These are phyloP conservation scores for Neurospora tetraspora DNA, from an alignment of 495 filamentous ascomycete genomes.

Conservation along the genomic window DNA sequence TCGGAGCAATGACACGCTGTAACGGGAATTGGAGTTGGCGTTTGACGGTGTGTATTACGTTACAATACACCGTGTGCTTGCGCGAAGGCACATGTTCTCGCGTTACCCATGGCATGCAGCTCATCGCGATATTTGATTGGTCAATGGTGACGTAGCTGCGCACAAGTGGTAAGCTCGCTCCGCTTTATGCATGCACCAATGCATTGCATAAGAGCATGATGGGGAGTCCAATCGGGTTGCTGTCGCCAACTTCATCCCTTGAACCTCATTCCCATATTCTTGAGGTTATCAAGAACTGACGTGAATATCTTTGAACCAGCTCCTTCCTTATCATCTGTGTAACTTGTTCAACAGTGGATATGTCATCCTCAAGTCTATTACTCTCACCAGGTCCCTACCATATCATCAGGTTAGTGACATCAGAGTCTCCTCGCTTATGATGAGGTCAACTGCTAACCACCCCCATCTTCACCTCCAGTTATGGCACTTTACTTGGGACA, in stretches of 20 bases:
- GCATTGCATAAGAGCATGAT: neutral
- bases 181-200: neutral
- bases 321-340: neutral
- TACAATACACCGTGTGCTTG: neutral
- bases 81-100: constrained; percentile 24
- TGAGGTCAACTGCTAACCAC: neutral
- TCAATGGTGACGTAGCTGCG: neutral
- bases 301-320: neutral
- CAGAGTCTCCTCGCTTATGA: neutral
- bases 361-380: constrained; percentile 28
- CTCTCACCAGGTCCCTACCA: constrained; percentile 64
- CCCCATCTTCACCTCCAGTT: constrained; percentile 36
- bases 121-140: neutral
- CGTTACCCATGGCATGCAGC: neutral
- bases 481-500: constrained; percentile 68
- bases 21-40: neutral
- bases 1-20: neutral
- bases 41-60: neutral
- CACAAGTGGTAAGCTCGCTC: neutral
- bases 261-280: neutral
- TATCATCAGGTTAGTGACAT: constrained; percentile 52
- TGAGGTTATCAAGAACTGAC: neutral
- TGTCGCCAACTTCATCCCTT: neutral
- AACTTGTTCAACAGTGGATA: neutral
- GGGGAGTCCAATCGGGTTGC: neutral